Evolutionary conservation across 2,329 filamentous ascomycete genomes (phyloP).

Genomic region (Xenoacremonium recifei): DNA sequence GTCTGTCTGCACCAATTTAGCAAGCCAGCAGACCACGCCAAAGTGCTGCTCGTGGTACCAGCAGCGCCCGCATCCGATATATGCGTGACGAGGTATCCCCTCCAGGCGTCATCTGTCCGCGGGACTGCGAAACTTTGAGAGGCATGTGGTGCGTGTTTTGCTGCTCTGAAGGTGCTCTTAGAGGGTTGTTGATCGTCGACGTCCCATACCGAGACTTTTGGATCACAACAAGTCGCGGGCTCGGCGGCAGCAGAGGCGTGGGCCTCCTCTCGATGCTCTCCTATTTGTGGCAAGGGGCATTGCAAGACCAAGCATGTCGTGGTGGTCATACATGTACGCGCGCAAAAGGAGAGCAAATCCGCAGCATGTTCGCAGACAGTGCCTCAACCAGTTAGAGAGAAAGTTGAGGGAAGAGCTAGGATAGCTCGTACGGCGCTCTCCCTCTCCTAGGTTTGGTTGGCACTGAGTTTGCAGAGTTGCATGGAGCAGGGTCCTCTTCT

Average conservation of each 20-base stretch:
- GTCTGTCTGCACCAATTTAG: constrained; percentile 7
- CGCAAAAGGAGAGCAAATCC: background rate
- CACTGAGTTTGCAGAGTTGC: constrained; percentile 11
- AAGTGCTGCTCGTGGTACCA: constrained; percentile 26
- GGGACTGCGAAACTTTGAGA: background rate
- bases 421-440: constrained; percentile 9
- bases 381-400: too few species aligned
- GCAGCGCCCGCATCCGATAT: constrained; percentile 24
- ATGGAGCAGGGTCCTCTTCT: constrained; percentile 5
- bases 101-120: background rate
- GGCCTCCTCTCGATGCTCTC: too few species aligned
- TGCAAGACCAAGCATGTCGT: too few species aligned
- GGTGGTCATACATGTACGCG: background rate
- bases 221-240: background rate
- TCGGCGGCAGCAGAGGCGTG: background rate
- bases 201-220: background rate
- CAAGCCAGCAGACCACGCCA: constrained; percentile 8
- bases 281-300: too few species aligned
- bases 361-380: too few species aligned
- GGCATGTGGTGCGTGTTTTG: background rate
- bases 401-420: too few species aligned
- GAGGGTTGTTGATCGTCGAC: background rate
- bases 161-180: background rate
- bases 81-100: constrained; percentile 22
- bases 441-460: constrained; percentile 9